Base-by-base conservation (phyloP, 495 filamentous ascomycete species). In the Paragyromitra xinjiangensis region DNA sequence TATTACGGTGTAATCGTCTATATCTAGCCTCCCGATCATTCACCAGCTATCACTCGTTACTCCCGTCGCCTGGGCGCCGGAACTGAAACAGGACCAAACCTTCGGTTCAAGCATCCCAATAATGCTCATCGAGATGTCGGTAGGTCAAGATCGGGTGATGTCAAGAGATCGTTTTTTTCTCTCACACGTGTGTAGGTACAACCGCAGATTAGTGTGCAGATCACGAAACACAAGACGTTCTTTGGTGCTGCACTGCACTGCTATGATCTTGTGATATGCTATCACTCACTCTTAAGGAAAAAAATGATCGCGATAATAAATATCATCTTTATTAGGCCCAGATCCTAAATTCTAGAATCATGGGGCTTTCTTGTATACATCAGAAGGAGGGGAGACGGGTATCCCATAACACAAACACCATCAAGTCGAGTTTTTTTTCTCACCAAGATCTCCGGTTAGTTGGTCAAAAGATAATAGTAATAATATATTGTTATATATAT, bases 21-120 rank as follows among this genome's bases (percentile, higher is more conserved):
- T 48, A 22, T 64, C 45, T 6, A 14, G 59, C 39, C 37, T 26
- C 26, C 34, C 8, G 9, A 40, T 22, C 37, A 29, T 59, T 72
- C 74, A 77, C 42, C 61, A 34, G 12, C 6, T 72, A 66, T 77
- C 74, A 77, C 74, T 77, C 74, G 74, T 58, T 44, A 39, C 40
- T 37, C 40, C 24, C 42, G 24, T 26, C 11, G 19, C 42, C 39
- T 34, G 22, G 39, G 34, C 24, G 55, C n/a, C 55, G 12, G 12
- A 45, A 34, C 53, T 34, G 29, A 34, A 34, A 34, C 29, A 34
- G 29, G 29, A 34, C 67, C 42, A 39, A 61, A 59, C 9, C 42
- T 24, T 19, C 26, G 42, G 42, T 39, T 29, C n/a, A 40, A 6
- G 19, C 1, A 24, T 39, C 5, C 56, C 8, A 11, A 22, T 48